phyloP scores from a whole-genome alignment of 768 basidiomycete species.

The Boletus huronensis region DNA sequence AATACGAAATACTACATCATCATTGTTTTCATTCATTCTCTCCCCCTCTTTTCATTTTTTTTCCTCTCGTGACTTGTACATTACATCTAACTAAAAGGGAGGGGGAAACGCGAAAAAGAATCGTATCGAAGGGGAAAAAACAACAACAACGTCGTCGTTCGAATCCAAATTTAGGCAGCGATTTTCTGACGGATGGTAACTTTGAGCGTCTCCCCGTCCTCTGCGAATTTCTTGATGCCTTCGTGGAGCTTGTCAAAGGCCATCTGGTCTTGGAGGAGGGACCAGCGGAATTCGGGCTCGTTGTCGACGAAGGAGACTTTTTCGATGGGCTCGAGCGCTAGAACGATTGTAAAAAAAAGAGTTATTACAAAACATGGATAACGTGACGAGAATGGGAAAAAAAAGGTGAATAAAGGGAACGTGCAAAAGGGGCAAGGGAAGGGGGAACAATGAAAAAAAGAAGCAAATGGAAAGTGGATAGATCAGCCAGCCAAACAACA shows the following conservation, averaged over 20 bases:
- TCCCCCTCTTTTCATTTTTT: too few species aligned
- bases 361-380: not conserved
- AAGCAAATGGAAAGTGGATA: not conserved
- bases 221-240: constrained; percentile 97
- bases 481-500: constrained; percentile 10
- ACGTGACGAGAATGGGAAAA: not conserved
- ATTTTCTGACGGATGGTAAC: constrained; percentile 69
- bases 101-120: too few species aligned
- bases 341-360: not conserved
- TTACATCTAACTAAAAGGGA: too few species aligned
- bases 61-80: too few species aligned
- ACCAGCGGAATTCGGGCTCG: constrained; percentile 96
- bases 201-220: constrained; percentile 91
- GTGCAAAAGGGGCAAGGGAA: not conserved
- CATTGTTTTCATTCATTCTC: too few species aligned
- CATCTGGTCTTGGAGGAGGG: constrained; percentile 89
- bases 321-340: constrained; percentile 42
- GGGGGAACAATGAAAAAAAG: not conserved
- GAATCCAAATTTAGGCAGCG: constrained; percentile 19
- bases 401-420: not conserved
- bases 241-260: constrained; percentile 99
- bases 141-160: too few species aligned
- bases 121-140: too few species aligned
- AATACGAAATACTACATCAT: too few species aligned
- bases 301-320: constrained; percentile 88